Conservation (phyloP, 306 rosid genomes). For the Rosa rugosa region DNA sequence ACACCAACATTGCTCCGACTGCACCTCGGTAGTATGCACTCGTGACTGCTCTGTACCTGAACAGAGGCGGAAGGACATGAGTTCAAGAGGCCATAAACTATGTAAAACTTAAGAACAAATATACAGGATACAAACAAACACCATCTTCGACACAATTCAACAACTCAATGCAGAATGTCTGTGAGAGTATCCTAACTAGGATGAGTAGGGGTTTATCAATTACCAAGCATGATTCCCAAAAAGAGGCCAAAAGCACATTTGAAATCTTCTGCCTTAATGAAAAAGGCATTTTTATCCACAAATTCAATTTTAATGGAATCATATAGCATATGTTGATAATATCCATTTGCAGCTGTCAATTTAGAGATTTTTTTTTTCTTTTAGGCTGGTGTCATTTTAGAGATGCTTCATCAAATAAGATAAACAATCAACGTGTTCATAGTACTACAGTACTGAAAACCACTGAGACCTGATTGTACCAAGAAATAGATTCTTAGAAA, state of each 20-base stretch:
- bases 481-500: neutral
- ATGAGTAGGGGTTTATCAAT: too few species aligned
- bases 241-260: neutral
- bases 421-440: neutral
- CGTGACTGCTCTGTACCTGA: slow-evolving; percentile 85
- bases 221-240: neutral
- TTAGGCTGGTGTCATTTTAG: too few species aligned
- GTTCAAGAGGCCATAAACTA: slow-evolving; percentile 1
- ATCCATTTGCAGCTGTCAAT: neutral
- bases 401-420: too few species aligned
- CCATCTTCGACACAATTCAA: too few species aligned
- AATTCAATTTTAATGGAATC: too few species aligned
- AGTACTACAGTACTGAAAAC: neutral
- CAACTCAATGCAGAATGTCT: too few species aligned
- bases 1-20: slow-evolving; percentile 88
- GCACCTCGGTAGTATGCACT: slow-evolving; percentile 96
- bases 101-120: neutral
- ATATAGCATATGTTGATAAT: neutral
- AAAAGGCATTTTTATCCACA: too few species aligned
- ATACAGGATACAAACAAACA: too few species aligned
- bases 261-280: too few species aligned
- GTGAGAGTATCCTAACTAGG: too few species aligned
- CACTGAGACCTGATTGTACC: neutral
- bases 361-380: too few species aligned
- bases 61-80: neutral